These are phyloP conservation scores for Hypoxylon sp. DNA, from an alignment of 2,329 filamentous ascomycete species.

Conservation along the genomic window DNA sequence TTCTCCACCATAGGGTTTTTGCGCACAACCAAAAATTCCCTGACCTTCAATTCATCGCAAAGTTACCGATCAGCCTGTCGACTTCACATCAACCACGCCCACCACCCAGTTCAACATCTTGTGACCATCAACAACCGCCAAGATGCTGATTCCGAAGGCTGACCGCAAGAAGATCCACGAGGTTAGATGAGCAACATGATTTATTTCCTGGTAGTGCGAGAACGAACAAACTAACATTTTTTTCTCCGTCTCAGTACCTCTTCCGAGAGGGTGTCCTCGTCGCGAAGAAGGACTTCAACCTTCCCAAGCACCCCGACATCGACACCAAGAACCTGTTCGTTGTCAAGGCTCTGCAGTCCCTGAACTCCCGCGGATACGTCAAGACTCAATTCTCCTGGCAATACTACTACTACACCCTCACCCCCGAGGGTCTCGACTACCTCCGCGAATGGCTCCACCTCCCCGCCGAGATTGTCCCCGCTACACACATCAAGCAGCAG, in stretches of 20 bases:
- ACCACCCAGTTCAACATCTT: constrained; percentile 66
- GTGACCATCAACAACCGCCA: constrained; percentile 66
- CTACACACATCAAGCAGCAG: constrained; percentile 99
- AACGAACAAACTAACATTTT: constrained; percentile 50
- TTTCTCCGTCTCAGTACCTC: constrained; percentile 78
- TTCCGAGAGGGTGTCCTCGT: constrained; percentile 95
- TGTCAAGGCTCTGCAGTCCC: constrained; percentile 98
- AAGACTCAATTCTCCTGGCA: constrained; percentile 99
- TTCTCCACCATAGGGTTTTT: constrained; percentile 54
- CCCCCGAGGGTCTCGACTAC: constrained; percentile 99
- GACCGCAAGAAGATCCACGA: constrained; percentile 99
- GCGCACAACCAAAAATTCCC: constrained; percentile 54
- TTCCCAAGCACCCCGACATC: constrained; percentile 96
- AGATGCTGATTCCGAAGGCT: constrained; percentile 99
- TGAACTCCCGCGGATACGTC: constrained; percentile 97
- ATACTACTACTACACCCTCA: constrained; percentile 99
- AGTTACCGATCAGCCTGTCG: constrained; percentile 45
- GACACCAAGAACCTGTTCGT: constrained; percentile 99
- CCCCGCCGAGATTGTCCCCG: constrained; percentile 98
- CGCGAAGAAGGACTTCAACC: constrained; percentile 99
- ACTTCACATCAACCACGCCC: constrained; percentile 47
- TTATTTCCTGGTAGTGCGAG: constrained; percentile 17
- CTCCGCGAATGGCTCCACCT: constrained; percentile 99
- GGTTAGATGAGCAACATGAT: constrained; percentile 56
- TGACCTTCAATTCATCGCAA: constrained; percentile 52